Evolutionary conservation across 352 stramenopile species (phyloP).

Genomic region (Phytopythium vexans): DNA sequence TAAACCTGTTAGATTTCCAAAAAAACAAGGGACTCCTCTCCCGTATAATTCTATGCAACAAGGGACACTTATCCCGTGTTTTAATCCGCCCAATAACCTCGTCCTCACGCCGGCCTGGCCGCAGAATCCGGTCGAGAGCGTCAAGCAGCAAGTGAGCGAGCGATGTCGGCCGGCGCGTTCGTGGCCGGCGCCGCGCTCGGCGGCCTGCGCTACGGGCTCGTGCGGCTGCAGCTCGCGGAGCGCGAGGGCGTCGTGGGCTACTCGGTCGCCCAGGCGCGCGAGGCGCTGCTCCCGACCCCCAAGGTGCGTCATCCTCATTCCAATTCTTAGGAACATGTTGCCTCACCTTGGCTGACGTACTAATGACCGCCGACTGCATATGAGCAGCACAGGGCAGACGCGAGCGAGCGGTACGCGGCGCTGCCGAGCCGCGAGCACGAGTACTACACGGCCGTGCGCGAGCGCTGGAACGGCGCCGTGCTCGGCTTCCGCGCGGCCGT

Average conservation of each 20-base stretch:
- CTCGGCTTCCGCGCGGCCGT: constrained; percentile 54
- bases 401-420: constrained; percentile 53
- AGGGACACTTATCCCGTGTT: no score
- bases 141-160: constrained; percentile 1
- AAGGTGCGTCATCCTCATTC: constrained; percentile 16
- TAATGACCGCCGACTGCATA: background rate
- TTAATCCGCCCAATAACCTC: no score
- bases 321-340: background rate
- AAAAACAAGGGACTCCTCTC: no score
- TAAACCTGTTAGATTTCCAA: no score
- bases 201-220: constrained; percentile 58
- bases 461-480: constrained; percentile 73
- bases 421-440: constrained; percentile 73
- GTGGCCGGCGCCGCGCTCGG: constrained; percentile 58
- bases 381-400: constrained; percentile 17
- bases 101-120: background rate
- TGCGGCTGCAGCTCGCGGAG: constrained; percentile 71
- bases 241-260: constrained; percentile 71
- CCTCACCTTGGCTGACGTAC: constrained; percentile 3
- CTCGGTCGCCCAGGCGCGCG: constrained; percentile 57
- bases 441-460: constrained; percentile 74
- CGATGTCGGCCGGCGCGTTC: constrained; percentile 71
- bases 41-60: no score
- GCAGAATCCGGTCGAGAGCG: background rate
- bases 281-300: constrained; percentile 38